Base-by-base conservation (phyloP, 2,329 filamentous ascomycete genomes). In the Apiospora kogelbergensis region DNA sequence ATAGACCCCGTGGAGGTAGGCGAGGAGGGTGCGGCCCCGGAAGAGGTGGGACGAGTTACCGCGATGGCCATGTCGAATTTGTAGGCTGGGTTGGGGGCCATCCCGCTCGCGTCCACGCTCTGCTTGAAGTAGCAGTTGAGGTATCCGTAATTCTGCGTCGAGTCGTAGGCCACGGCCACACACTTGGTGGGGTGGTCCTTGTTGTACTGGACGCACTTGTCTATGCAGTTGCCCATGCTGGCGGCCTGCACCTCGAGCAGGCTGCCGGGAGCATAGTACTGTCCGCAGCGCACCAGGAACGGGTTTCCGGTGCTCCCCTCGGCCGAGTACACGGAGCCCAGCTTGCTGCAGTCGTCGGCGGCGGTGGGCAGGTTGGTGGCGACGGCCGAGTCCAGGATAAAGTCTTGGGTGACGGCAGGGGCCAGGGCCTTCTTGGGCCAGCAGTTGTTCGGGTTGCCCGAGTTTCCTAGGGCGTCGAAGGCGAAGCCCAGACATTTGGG, bases 71-170 rank as follows among this genome's bases (percentile, higher is more conserved):
- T 60, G 53, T 60, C 53, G 30, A 60, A 60, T 6, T 60, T 60
- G 53, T 60, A 60, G 30, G 37, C 37, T 13, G 53, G 30, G 20
- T 60, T 60, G 17, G 53, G 53, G 9, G 30, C 26, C 53, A 60
- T 60, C 1, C 30, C 30, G 53, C 7, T 37, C 30, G 20, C 9
- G 1, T 60, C 53, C 1, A 60, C 17, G 20, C 20, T 37, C 20
- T 37, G 53, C 53, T 60, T 60, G 17, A 60, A n/a, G 30, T 60
- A 37, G 53, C 53, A 60, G 30, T 60, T 60, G 53, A 60, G 53
- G 9, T 60, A 60, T 33, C 53, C 53, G 30, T 60, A 37, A 3
- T 37, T n/a, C n/a, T 60, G 53, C 3, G 53, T 13, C 30, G 53
- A 33, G 2, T 60, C 53, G 30, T 60, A 60, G 15, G 53, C 53